Evolutionary conservation across 176 grass and related monocot species (phyloP).

Genomic region (Triticum turgidum): DNA sequence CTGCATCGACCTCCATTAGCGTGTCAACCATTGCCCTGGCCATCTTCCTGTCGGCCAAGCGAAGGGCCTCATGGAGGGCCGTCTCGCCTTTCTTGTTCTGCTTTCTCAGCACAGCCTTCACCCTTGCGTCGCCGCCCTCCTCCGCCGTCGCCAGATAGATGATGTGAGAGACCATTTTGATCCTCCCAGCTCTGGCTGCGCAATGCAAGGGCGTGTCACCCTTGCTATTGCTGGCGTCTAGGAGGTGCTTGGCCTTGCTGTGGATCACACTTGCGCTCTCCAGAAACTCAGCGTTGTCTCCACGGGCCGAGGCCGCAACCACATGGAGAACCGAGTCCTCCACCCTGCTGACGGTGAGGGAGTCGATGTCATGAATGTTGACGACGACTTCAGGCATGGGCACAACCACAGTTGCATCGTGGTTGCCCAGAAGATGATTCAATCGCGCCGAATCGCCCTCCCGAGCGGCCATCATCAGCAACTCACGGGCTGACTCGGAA

Average conservation of each 20-base stretch:
- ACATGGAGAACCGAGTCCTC: slow-evolving; percentile 1
- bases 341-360: too few species aligned
- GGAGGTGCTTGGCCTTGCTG: neutral
- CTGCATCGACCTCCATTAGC: neutral
- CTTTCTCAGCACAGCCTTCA: neutral
- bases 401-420: too few species aligned
- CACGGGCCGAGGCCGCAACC: neutral
- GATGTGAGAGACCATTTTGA: neutral
- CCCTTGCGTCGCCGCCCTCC: neutral
- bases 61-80: slow-evolving; percentile 14
- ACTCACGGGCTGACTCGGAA: too few species aligned
- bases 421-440: too few species aligned
- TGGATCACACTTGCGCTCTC: neutral
- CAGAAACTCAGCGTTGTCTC: neutral
- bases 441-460: too few species aligned
- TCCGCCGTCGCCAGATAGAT: neutral
- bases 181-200: neutral
- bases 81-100: neutral
- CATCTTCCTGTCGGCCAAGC: neutral
- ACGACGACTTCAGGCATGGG: too few species aligned
- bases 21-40: neutral
- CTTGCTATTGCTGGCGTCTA: neutral
- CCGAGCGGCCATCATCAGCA: too few species aligned
- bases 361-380: too few species aligned
- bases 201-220: slow-evolving; percentile 16